Evolutionary conservation across 257 asterid species (phyloP).

Genomic region (Verbena officinalis): DNA sequence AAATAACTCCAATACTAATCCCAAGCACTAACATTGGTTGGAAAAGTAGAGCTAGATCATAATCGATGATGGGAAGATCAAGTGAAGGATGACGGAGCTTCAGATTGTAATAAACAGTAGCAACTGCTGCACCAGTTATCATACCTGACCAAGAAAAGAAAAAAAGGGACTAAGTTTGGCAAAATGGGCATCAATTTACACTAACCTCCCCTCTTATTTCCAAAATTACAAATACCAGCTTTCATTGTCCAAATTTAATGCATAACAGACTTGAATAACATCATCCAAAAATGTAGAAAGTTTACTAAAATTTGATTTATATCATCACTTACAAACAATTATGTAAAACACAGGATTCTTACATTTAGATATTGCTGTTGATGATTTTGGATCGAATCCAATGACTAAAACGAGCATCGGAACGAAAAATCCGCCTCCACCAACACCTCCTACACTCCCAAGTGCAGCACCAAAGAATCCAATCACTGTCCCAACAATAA

Average conservation of each 20-base stretch:
- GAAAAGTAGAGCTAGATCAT: constrained; percentile 64
- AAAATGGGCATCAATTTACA: not conserved
- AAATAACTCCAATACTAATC: constrained; percentile 60
- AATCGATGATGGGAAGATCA: constrained; percentile 63
- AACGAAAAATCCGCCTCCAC: constrained; percentile 70
- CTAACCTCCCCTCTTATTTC: too few species aligned
- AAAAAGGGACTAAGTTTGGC: constrained; percentile 8
- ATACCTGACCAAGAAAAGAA: constrained; percentile 41
- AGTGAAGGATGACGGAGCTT: constrained; percentile 59
- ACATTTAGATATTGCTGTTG: constrained; percentile 72
- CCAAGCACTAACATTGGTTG: constrained; percentile 70
- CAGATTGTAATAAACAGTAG: constrained; percentile 59
- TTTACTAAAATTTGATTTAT: too few species aligned
- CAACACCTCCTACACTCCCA: constrained; percentile 69
- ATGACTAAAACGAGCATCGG: constrained; percentile 59
- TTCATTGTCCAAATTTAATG: too few species aligned
- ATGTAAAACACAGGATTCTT: not conserved
- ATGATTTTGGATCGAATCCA: constrained; percentile 61
- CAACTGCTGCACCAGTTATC: constrained; percentile 66
- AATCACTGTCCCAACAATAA: constrained; percentile 48
- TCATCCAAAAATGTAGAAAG: too few species aligned
- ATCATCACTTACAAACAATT: too few species aligned
- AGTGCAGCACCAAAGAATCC: constrained; percentile 76
- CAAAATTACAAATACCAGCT: too few species aligned
- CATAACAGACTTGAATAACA: too few species aligned